Evolutionary conservation across 371 early-diverging fungal species (phyloP).

Genomic region (Neoconidiobolus thromboides): DNA sequence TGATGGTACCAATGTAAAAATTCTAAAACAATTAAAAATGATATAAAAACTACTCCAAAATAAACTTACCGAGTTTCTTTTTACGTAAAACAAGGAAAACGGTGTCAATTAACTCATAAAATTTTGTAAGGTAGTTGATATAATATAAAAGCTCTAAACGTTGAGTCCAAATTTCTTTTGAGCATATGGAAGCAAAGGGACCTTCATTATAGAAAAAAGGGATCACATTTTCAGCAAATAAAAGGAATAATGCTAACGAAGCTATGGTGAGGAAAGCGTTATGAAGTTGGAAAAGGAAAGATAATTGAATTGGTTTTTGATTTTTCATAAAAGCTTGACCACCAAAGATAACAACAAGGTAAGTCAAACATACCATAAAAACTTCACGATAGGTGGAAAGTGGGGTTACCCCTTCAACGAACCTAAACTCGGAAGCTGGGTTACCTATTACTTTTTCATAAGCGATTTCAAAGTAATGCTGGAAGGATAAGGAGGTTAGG

Average conservation of each 20-base stretch:
- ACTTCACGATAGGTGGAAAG: conserved; percentile 44
- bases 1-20: conserved; percentile 52
- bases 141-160: conserved; percentile 38
- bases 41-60: not conserved
- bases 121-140: conserved; percentile 49
- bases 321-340: conserved; percentile 43
- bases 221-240: conserved; percentile 13
- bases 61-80: conserved; percentile 26
- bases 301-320: conserved; percentile 36
- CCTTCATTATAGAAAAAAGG: not conserved
- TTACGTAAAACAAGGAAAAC: conserved; percentile 43
- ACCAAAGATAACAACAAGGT: conserved; percentile 53
- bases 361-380: conserved; percentile 25
- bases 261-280: conserved; percentile 45
- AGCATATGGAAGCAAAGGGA: conserved; percentile 23
- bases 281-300: conserved; percentile 45
- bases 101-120: conserved; percentile 50
- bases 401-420: conserved; percentile 36
- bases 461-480: conserved; percentile 15
- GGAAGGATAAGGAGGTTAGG: not conserved
- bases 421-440: conserved; percentile 25
- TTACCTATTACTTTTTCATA: conserved; percentile 25
- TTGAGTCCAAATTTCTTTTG: conserved; percentile 26
- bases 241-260: conserved; percentile 36
- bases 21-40: conserved; percentile 2